Evolutionary conservation across 768 basidiomycete species (phyloP), one percentile per base, ranked within the genome.

Genomic region (Amanita polypyramis): DNA sequence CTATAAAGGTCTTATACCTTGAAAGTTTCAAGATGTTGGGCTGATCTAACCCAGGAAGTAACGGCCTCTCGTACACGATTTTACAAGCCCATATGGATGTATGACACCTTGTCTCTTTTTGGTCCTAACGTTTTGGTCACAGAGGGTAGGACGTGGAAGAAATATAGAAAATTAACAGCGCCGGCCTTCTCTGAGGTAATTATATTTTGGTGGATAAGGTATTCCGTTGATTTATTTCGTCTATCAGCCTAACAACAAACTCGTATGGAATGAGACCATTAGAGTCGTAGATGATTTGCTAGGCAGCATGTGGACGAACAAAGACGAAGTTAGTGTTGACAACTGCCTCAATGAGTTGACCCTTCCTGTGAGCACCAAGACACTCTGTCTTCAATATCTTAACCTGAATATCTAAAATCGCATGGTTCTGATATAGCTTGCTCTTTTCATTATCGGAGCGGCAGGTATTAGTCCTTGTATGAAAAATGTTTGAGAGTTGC

Each of bases 71-170:
- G 76, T 10, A 61, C 69, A 8, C 70, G 72, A 11, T 84, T 81
- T 53, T 75, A 78, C 0, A 84, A 84, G 54, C 74, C 77, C 6
- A 55, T 75, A 0, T 52, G 70, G 4, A 56, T 65, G 21, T 83
- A 83, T 52, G 51, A 39, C 1, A 51, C 65, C 12, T 60, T 84
- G 14, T 50, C 61, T 0, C 66, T 77, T 48, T 84, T 73, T 55
- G 82, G 82, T 5, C 56, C 56, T 5, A 86, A 84, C 52, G 77
- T 84, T 37, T 71, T 85, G n/a, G 72, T 70, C 1, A 75, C 77
- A 0, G 82, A 84, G 54, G 77, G 74, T 17, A 73, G 77, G 3
- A 69, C 76, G 50, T 85, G 81, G 81, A 80, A 80, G 59, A 72
- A 72, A 25, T 80, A 79, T 52, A 63, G 80, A 39, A 79, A 76